phyloP scores from a whole-genome alignment of 2,329 filamentous ascomycete genomes.

The Penicillium italicum region DNA sequence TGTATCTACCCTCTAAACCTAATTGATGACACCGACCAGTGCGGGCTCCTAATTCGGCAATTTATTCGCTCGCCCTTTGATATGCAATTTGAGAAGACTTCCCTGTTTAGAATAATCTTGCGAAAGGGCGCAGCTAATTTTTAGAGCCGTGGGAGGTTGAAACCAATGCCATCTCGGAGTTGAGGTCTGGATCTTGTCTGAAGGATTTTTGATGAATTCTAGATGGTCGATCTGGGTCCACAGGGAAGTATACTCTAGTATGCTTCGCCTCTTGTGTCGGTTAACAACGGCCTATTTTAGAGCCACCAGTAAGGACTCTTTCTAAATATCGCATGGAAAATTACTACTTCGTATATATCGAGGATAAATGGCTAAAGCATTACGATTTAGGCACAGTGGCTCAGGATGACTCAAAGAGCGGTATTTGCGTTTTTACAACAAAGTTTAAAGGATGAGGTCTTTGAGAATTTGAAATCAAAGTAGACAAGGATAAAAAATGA shows the following conservation, averaged over 20 bases:
- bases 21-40: neutral
- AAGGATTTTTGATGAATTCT: neutral
- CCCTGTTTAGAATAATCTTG: neutral
- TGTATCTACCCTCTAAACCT: neutral
- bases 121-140: neutral
- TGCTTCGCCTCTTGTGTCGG: neutral
- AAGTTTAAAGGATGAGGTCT: neutral
- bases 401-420: conserved; percentile 7
- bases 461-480: neutral
- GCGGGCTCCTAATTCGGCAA: neutral
- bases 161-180: neutral
- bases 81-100: neutral
- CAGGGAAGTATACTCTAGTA: neutral
- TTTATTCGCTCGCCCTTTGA: neutral
- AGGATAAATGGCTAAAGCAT: neutral
- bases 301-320: neutral
- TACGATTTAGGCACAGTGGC: conserved; percentile 2
- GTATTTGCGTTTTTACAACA: neutral
- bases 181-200: neutral
- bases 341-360: too few relatives aligned
- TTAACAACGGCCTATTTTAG: neutral
- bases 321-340: neutral
- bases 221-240: neutral
- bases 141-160: neutral
- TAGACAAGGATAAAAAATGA: neutral